phyloP scores from a whole-genome alignment of 495 filamentous ascomycete species.

The Pyrenula massariospora region DNA sequence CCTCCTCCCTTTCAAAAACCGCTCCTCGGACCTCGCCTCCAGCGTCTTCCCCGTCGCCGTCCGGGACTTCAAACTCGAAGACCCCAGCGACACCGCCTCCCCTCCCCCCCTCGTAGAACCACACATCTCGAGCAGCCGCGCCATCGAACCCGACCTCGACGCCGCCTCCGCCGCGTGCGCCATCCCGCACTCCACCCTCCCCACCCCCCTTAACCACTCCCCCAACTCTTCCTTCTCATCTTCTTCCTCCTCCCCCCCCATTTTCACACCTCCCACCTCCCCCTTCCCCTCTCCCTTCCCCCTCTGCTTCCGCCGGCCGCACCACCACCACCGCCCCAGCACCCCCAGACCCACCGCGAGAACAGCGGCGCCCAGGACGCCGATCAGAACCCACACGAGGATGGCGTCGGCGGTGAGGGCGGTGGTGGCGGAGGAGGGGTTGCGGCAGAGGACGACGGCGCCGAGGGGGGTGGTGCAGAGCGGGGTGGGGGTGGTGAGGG shows the following conservation, averaged over 20 bases:
- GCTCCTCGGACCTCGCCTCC: no score
- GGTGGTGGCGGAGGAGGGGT: neutral
- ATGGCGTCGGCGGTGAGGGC: neutral
- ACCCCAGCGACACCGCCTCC: no score
- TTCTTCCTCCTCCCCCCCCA: conserved; percentile 23
- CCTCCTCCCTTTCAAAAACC: no score
- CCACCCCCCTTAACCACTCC: neutral
- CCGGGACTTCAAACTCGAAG: no score
- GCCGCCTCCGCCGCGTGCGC: no score
- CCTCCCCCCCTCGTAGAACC: no score
- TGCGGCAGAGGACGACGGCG: neutral
- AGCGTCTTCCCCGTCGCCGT: no score
- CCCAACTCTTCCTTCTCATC: conserved; percentile 13
- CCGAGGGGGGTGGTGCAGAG: neutral
- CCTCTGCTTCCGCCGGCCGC: conserved; percentile 22
- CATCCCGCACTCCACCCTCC: no score
- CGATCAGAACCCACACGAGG: neutral
- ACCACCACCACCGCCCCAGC: conserved; percentile 16
- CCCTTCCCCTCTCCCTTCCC: conserved; percentile 22
- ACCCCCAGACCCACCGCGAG: neutral
- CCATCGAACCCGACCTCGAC: no score
- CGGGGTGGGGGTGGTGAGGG: no score
- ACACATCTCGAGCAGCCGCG: no score
- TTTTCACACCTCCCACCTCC: conserved; percentile 24
- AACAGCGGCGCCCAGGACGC: conserved; percentile 1